These are phyloP conservation scores for Osmozyma mogii DNA, from an alignment of 805 yeast genomes.

Conservation along the genomic window DNA sequence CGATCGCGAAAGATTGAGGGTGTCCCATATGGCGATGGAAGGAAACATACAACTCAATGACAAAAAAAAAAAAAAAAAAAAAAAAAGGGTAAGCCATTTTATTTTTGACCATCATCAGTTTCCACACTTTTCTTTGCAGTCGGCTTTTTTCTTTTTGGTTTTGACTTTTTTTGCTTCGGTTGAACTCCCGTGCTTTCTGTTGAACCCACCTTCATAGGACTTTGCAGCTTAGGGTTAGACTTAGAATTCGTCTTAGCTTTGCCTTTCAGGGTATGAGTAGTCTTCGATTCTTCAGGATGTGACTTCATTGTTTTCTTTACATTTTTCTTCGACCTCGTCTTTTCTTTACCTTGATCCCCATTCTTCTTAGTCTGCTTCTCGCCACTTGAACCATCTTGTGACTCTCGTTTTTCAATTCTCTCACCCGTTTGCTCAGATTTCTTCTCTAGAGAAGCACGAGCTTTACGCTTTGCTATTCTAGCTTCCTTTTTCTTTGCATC, in stretches of 20 bases:
- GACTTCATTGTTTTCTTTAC: slow-evolving; percentile 1
- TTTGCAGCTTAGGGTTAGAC: slow-evolving; percentile 1
- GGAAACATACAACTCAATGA: too few relatives aligned
- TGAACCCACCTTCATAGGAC: not conserved
- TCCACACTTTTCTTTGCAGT: slow-evolving; percentile 2
- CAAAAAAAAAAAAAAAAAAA: too few relatives aligned
- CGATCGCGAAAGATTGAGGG: too few relatives aligned
- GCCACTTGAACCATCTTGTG: not conserved
- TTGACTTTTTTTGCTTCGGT: not conserved
- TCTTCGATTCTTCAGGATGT: too few relatives aligned
- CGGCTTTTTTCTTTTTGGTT: slow-evolving; percentile 2
- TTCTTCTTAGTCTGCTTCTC: not conserved
- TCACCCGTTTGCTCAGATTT: too few relatives aligned
- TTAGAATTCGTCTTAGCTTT: not conserved
- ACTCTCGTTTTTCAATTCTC: slow-evolving; percentile 2
- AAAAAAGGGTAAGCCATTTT: too few relatives aligned
- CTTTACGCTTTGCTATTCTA: too few relatives aligned
- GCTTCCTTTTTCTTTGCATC: too few relatives aligned
- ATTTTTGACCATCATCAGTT: not conserved
- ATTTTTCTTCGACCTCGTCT: not conserved
- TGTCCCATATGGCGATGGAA: too few relatives aligned
- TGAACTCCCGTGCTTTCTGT: not conserved
- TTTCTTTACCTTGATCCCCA: slow-evolving; percentile 1
- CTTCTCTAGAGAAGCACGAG: too few relatives aligned
- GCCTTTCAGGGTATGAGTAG: too few relatives aligned